Base-by-base conservation (phyloP, 169 alveolate species). In the Eimeria nieschulzi region DNA sequence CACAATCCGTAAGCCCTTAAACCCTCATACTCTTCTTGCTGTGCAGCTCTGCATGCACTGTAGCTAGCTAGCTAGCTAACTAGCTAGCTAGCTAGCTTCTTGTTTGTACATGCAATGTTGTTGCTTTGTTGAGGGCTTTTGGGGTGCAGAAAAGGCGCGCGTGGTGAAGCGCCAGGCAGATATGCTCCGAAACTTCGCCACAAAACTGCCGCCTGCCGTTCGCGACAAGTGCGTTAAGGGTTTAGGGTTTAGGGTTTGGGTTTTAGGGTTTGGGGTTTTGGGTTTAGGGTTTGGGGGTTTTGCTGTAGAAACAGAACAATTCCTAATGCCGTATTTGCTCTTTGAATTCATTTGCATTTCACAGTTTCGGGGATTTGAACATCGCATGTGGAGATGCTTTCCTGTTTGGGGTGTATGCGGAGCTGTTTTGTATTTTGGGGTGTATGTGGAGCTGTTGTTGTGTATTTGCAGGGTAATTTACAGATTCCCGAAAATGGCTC, bases 161-260 rank as follows among this genome's bases (percentile, higher is more conserved):
- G 94, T 86, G 80, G 97, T 96, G 78, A 96, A 96, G 85, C 92
- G 97, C n/a, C 94, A 95, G 78, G 98, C 98, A 23, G 96, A 96
- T 84, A 68, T 96, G 96, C 95, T 96, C 61, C 83, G 98, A n/a
- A 96, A 96, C 94, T 96, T 83, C 85, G 91, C 96, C 39, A 91
- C 96, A 53, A 94, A 96, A 84, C 87, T 96, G 76, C 97, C 97
- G 21, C 91, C 92, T 26, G 84, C 39, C n/a, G 95, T 75, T 33
- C 54, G 91, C 21, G 91, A 90, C 51, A 64, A 63, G 95, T 92
- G 56, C 17, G 83, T 17, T 19, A 9, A 59, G 66, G 66, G 66
- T 59, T 59, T 59, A 59, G 66, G 66, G 66, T 59, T 66, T 66
- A 66, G 75, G 75, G 75, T 66, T 66, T 66, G 8, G 75, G 75